A percentile compares a stretch with the other conserved stretches of the same genome.
Conservation (phyloP, 2,329 filamentous ascomycete genomes). For the Cladosporium sp. region DNA sequence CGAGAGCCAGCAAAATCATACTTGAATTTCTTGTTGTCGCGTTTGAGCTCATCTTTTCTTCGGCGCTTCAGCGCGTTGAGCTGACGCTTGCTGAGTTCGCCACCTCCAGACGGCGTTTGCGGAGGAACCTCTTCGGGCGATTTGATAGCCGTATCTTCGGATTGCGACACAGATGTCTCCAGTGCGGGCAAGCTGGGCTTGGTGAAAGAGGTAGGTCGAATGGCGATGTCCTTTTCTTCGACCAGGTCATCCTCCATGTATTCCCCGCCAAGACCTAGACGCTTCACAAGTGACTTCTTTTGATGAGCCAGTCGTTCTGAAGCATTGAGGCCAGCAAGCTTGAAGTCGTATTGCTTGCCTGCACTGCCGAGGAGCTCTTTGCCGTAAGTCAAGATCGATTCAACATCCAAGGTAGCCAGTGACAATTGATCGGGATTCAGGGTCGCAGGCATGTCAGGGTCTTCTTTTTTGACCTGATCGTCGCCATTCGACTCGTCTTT, state of each 20-base stretch:
- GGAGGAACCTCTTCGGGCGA: conserved; percentile 29
- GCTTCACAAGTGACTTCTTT: conserved; percentile 79
- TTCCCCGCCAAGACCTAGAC: conserved; percentile 80
- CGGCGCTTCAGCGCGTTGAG: conserved; percentile 94
- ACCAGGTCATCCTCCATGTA: conserved; percentile 82
- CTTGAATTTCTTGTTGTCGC: conserved; percentile 72
- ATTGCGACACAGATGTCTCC: conserved; percentile 50
- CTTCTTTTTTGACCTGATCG: conserved; percentile 56
- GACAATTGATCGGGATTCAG: conserved; percentile 61
- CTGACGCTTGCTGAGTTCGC: conserved; percentile 79
- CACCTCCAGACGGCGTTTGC: conserved; percentile 22
- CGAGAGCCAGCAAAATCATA: conserved; percentile 73
- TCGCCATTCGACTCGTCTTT: conserved; percentile 35
- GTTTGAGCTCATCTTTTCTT: conserved; percentile 82
- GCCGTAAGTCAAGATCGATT: conserved; percentile 75
- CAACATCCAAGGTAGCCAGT: conserved; percentile 72
- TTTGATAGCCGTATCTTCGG: conserved; percentile 21
- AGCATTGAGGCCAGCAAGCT: conserved; percentile 75
- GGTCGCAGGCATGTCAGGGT: conserved; percentile 25
- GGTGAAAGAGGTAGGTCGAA: conserved; percentile 33
- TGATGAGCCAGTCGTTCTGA: conserved; percentile 76
- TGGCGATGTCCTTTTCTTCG: conserved; percentile 57
- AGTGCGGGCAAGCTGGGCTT: conserved; percentile 43
- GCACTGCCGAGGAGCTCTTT: conserved; percentile 78
- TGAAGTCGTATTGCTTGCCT: conserved; percentile 78